phyloP scores from a whole-genome alignment of 495 filamentous ascomycete genomes.

The Penicillium longicatenatum region DNA sequence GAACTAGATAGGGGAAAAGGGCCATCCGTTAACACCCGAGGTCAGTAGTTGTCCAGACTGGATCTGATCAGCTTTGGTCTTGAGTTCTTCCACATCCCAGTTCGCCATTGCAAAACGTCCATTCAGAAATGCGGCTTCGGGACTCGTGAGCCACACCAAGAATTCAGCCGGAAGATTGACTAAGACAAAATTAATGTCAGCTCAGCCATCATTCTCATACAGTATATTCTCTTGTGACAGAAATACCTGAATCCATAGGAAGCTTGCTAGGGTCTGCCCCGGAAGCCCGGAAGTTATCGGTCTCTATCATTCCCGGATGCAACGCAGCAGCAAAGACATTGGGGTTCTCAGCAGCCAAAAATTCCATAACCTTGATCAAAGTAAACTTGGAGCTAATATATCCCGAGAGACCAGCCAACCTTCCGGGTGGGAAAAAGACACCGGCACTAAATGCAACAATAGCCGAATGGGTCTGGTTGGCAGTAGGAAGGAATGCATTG shows the following conservation, averaged over 20 bases:
- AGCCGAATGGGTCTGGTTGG: conserved; percentile 29
- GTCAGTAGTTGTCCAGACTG: conserved; percentile 12
- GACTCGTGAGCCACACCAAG: conserved; percentile 51
- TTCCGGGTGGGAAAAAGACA: conserved; percentile 19
- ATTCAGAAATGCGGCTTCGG: conserved; percentile 51
- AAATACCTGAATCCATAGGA: conserved; percentile 36
- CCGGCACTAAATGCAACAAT: conserved; percentile 33
- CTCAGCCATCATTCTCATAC: not conserved
- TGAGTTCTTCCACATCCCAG: conserved; percentile 59
- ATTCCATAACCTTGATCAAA: conserved; percentile 39
- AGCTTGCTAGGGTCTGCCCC: conserved; percentile 21
- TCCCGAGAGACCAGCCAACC: conserved; percentile 27
- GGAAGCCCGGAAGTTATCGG: conserved; percentile 28
- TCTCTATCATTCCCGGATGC: conserved; percentile 46
- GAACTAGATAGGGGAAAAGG: conserved; percentile 7
- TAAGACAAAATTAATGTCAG: conserved; percentile 9
- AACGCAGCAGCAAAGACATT: conserved; percentile 36
- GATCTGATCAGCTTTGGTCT: conserved; percentile 42
- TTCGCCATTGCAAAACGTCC: conserved; percentile 52
- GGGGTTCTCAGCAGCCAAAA: conserved; percentile 41
- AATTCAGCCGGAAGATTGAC: conserved; percentile 46
- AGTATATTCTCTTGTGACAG: not conserved
- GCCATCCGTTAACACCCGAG: conserved; percentile 20
- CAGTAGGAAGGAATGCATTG: conserved; percentile 41
- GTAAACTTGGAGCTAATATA: conserved; percentile 46